These are phyloP conservation scores for Rheum nobile DNA, from an alignment of 148 eudicot genomes.

Conservation along the genomic window DNA sequence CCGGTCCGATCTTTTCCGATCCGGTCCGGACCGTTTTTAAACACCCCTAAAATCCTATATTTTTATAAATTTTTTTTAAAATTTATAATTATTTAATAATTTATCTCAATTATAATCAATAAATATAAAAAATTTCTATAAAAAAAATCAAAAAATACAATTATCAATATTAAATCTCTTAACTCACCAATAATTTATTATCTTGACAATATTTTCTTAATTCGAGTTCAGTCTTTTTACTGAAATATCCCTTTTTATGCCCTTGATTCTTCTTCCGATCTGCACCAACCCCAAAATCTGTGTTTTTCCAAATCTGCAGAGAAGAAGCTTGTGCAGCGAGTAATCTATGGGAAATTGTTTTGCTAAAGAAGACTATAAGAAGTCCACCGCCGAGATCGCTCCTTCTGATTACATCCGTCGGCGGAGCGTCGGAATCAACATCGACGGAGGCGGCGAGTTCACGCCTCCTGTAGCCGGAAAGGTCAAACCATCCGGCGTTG, in stretches of 20 bases:
- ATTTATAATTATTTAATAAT: too few species aligned
- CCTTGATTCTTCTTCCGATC: neutral
- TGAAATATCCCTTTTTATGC: neutral
- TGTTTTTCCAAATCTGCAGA: neutral
- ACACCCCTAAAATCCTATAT: too few species aligned
- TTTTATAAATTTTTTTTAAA: too few species aligned
- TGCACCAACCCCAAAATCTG: neutral
- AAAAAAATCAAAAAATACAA: too few species aligned
- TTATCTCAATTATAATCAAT: too few species aligned
- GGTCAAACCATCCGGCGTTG: neutral
- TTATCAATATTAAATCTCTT: too few species aligned
- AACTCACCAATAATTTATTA: too few species aligned
- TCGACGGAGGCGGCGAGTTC: neutral
- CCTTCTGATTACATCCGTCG: slow-evolving; percentile 24
- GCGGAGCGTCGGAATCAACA: neutral
- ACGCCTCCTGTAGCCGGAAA: neutral
- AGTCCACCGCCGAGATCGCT: slow-evolving; percentile 30
- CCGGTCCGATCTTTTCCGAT: too few species aligned
- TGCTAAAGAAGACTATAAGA: slow-evolving; percentile 6
- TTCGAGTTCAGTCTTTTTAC: neutral
- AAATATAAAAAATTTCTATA: too few species aligned
- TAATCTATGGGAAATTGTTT: slow-evolving; percentile 9
- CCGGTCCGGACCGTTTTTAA: too few species aligned
- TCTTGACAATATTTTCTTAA: too few species aligned
- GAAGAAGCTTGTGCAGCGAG: neutral